phyloP scores from a whole-genome alignment of 306 rosid genomes.

The Vigna hirtella region DNA sequence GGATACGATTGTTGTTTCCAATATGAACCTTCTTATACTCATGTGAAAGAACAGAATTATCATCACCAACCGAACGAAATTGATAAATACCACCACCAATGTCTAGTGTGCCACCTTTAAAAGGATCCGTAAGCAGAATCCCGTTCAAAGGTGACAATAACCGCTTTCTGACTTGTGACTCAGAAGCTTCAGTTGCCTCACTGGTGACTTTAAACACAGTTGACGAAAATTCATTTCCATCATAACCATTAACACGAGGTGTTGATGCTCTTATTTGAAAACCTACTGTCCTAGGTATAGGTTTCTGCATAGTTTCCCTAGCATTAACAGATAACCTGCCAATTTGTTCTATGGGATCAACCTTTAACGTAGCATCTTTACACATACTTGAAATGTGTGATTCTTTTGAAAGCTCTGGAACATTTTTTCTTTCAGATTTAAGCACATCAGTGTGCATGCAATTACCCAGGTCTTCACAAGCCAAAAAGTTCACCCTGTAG shows the following conservation, averaged over 20 bases:
- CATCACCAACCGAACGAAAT: conserved; percentile 40
- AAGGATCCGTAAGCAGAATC: conserved; percentile 56
- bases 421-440: conserved; percentile 49
- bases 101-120: conserved; percentile 51
- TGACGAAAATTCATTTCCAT: conserved; percentile 52
- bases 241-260: conserved; percentile 47
- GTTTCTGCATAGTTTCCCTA: conserved; percentile 50
- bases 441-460: conserved; percentile 51
- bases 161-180: conserved; percentile 53
- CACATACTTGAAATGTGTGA: conserved; percentile 42
- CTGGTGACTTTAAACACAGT: conserved; percentile 38
- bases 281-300: conserved; percentile 67
- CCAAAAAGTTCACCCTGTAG: conserved; percentile 63
- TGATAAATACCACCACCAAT: conserved; percentile 48
- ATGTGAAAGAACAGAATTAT: conserved; percentile 44
- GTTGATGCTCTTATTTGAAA: conserved; percentile 58
- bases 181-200: conserved; percentile 47
- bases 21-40: conserved; percentile 64
- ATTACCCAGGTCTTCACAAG: conserved; percentile 55
- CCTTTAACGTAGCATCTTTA: conserved; percentile 56
- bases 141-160: conserved; percentile 69
- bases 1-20: conserved; percentile 39
- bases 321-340: conserved; percentile 51
- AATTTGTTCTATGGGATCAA: conserved; percentile 49
- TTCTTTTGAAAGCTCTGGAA: conserved; percentile 53